Conservation (phyloP, 768 basidiomycete species). For the Pseudohyphozyma bogoriensis region DNA sequence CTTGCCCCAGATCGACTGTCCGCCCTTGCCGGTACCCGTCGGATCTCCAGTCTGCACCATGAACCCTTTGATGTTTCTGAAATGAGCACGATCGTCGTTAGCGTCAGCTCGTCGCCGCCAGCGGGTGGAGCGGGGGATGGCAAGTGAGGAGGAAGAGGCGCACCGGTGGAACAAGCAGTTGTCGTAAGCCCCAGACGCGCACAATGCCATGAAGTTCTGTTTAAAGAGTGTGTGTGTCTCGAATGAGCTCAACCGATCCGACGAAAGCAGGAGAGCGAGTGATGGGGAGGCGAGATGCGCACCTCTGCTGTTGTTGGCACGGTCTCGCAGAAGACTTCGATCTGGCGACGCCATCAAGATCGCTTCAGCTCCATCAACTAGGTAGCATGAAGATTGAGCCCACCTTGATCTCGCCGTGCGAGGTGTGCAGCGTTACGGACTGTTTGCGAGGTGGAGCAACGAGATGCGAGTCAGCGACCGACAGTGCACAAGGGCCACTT, state of each 20-base stretch:
- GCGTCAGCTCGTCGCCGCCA: not conserved
- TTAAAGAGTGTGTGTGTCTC: not conserved
- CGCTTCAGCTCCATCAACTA: not conserved
- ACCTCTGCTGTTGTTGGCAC: constrained; percentile 93
- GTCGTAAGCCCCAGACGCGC: constrained; percentile 80
- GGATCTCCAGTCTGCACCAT: constrained; percentile 93
- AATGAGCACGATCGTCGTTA: not conserved
- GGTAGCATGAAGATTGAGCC: not conserved
- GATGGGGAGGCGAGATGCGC: constrained; percentile 14
- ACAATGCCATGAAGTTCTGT: constrained; percentile 90
- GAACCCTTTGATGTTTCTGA: constrained; percentile 82
- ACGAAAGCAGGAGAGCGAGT: constrained; percentile 9
- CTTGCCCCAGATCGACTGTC: constrained; percentile 90
- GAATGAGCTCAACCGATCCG: too few species aligned
- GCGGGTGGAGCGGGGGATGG: not conserved
- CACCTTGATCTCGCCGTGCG: constrained; percentile 93
- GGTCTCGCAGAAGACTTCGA: constrained; percentile 95
- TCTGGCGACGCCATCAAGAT: constrained; percentile 43
- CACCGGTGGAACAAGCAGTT: constrained; percentile 67
- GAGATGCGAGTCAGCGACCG: not conserved
- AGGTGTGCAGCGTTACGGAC: constrained; percentile 92
- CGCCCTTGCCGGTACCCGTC: constrained; percentile 82
- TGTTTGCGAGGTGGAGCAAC: too few species aligned
- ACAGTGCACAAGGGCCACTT: too few species aligned
- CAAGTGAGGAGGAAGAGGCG: not conserved